Evolutionary conservation across 345 rosid genomes (phyloP).

Genomic region (Linum tenue): DNA sequence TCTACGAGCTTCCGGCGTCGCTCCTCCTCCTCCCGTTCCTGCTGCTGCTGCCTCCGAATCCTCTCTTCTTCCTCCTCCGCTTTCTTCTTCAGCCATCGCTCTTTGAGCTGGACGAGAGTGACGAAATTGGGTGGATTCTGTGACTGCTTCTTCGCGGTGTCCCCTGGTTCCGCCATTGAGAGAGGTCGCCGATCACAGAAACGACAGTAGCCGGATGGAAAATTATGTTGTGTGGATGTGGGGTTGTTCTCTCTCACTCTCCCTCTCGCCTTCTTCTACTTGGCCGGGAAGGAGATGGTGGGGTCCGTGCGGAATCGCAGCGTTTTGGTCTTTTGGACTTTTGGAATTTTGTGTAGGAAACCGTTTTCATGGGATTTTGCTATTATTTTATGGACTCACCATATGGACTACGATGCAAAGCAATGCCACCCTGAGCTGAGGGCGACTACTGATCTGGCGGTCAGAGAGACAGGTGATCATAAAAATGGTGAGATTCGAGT

Average conservation of each 20-base stretch:
- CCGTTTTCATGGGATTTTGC: too few species aligned
- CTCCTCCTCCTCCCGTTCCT: neutral
- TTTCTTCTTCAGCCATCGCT: conserved; percentile 1
- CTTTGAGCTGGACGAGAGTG: conserved; percentile 3
- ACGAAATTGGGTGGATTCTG: neutral
- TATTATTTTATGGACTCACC: too few species aligned
- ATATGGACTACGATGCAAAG: too few species aligned
- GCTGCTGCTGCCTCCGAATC: neutral
- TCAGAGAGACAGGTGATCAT: too few species aligned
- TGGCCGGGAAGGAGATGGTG: neutral
- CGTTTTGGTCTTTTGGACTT: too few species aligned
- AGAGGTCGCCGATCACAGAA: too few species aligned
- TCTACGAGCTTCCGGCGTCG: neutral
- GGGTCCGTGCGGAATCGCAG: neutral
- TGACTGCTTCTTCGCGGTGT: neutral
- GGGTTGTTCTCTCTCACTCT: neutral
- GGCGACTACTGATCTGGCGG: too few species aligned
- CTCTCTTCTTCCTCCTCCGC: neutral
- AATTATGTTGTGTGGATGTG: neutral
- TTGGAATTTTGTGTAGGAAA: too few species aligned
- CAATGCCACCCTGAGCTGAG: too few species aligned
- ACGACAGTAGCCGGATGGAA: too few species aligned
- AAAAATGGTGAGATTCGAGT: too few species aligned
- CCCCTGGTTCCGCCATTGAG: neutral
- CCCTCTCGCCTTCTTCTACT: neutral